Percentiles rank a stretch among this genome's conserved stretches.
These are phyloP conservation scores for Cercospora zeina DNA, from an alignment of 2,329 filamentous ascomycete species.

Conservation along the genomic window DNA sequence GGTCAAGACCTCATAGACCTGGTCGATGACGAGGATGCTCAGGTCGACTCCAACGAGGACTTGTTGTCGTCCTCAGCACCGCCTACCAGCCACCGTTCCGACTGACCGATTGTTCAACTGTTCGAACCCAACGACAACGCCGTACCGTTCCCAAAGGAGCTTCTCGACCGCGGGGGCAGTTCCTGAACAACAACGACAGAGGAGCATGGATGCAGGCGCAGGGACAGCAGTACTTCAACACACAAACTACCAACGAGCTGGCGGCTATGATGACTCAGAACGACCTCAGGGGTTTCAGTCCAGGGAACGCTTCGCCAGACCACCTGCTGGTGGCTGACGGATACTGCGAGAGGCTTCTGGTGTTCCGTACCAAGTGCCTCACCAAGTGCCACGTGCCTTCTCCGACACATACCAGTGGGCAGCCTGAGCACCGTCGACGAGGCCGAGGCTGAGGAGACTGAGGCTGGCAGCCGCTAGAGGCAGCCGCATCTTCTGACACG, in stretches of 20 bases:
- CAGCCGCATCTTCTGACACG: no score
- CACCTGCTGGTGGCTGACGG: no score
- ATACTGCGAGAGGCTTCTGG: no score
- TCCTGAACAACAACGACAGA: background rate
- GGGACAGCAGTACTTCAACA: background rate
- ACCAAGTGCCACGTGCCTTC: no score
- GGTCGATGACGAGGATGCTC: background rate
- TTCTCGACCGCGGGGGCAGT: no score
- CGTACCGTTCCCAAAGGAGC: background rate
- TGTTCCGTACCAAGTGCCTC: no score
- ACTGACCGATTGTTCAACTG: background rate
- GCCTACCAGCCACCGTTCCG: background rate
- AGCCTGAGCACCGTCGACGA: no score
- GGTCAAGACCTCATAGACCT: background rate
- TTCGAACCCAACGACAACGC: no score
- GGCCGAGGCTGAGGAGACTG: no score
- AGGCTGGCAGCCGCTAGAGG: background rate
- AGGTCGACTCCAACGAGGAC: background rate
- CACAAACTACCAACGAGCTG: background rate
- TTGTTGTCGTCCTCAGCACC: background rate
- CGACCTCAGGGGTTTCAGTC: background rate
- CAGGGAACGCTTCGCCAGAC: no score
- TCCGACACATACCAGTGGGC: no score
- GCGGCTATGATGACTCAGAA: background rate
- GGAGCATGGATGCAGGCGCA: background rate